A percentile compares a stretch with the other conserved stretches of the same genome.
Conservation (phyloP, 768 basidiomycete species). For the Kockovaella imperatae region DNA sequence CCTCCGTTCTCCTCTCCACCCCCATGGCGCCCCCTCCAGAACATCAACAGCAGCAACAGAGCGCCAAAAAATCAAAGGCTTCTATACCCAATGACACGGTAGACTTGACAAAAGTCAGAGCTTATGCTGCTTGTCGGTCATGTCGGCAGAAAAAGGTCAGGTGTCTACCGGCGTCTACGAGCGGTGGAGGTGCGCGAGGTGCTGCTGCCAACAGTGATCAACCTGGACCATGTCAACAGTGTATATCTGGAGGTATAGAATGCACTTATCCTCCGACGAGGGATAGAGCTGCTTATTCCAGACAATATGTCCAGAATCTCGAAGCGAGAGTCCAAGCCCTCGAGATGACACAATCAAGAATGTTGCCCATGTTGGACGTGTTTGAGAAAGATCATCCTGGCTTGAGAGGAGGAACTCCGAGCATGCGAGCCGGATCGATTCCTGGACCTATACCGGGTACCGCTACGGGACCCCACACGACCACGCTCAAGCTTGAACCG, state of each 20-base stretch:
- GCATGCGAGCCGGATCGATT: too few species aligned
- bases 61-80: too few species aligned
- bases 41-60: too few species aligned
- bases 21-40: too few species aligned
- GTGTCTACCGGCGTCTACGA: conserved; percentile 23
- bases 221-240: conserved; percentile 30
- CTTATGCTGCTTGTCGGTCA: conserved; percentile 28
- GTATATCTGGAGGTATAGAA: conserved; percentile 20
- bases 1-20: too few species aligned
- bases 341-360: conserved; percentile 22
- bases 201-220: not conserved
- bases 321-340: conserved; percentile 36
- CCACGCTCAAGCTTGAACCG: too few species aligned
- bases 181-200: not conserved
- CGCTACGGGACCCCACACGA: not conserved
- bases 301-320: conserved; percentile 39
- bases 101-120: conserved; percentile 27
- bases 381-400: conserved; percentile 11
- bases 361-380: conserved; percentile 27
- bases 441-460: not conserved
- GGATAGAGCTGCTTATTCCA: conserved; percentile 34
- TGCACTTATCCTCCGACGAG: conserved; percentile 35
- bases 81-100: not conserved
- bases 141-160: conserved; percentile 37
- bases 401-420: not conserved